Percentiles rank a stretch among this genome's conserved stretches.
phyloP scores from a whole-genome alignment of 2,329 filamentous ascomycete species.

The Penicillium sumatraense region DNA sequence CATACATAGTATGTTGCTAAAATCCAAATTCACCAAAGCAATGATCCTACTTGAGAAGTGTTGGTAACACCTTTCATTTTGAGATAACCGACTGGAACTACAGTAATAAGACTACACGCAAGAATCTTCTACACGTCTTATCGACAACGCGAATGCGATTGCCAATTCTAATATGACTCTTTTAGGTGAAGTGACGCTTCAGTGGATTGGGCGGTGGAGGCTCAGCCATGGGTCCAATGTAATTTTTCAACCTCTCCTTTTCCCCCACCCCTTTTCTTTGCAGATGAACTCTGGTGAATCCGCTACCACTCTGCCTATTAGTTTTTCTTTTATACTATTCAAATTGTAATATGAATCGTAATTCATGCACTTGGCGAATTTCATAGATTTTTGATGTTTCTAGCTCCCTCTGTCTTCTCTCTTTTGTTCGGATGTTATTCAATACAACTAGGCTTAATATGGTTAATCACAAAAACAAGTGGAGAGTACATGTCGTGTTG shows the following conservation, averaged over 20 bases:
- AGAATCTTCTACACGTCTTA: constrained; percentile 20
- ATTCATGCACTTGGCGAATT: too few species aligned
- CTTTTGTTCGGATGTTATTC: constrained; percentile 17
- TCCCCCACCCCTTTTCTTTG: constrained; percentile 25
- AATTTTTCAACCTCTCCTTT: constrained; percentile 21
- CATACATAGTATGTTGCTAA: too few species aligned
- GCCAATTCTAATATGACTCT: constrained; percentile 28
- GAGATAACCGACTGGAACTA: background rate
- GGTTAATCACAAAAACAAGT: constrained; percentile 23
- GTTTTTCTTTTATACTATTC: too few species aligned
- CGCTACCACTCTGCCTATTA: background rate
- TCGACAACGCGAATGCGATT: constrained; percentile 25
- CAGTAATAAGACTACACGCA: constrained; percentile 3
- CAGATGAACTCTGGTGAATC: constrained; percentile 1
- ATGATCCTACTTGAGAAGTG: too few species aligned
- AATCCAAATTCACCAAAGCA: background rate
- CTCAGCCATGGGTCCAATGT: constrained; percentile 34
- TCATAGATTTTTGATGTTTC: too few species aligned
- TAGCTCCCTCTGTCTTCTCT: too few species aligned
- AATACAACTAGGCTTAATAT: constrained; percentile 22
- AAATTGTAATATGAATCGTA: too few species aligned
- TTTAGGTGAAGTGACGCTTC: constrained; percentile 26
- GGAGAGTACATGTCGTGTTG: constrained; percentile 28
- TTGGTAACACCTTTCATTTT: too few species aligned
- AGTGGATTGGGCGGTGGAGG: constrained; percentile 30